Evolutionary conservation across 345 rosid species (phyloP), one percentile per base, ranked within the genome.

Genomic region (Bretschneidera sinensis): DNA sequence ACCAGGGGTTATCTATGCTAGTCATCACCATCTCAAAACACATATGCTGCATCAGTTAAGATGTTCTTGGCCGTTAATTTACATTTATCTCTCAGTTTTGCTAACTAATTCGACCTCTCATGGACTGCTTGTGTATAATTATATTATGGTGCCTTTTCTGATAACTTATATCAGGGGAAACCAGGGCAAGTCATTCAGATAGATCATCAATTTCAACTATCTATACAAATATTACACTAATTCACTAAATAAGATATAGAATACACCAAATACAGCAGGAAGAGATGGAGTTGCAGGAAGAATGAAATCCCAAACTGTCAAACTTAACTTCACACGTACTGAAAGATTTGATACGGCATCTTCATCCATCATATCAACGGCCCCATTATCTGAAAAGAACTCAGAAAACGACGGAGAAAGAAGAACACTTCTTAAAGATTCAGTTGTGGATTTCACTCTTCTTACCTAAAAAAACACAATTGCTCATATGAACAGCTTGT

Each of bases 231-330:
- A 39, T 5, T 11, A 39, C 4, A 11, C 16, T 39, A 39, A 1
- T n/a, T n/a, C n/a, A n/a, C n/a, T n/a, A n/a, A n/a, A n/a, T n/a
- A 68, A 55, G 45, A 61, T 53, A 24, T 35, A 80, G 90, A 90
- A 86, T 85, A 87, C 94, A 69, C 96, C 98, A 81, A 92, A 82
- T 64, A 92, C 97, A 62, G 98, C 87, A 57, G 97, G 97, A n/a
- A 89, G 88, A 53, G 98, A 89, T 23, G 98, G 97, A 63, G 96
- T 92, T 66, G 70, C 76, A 52, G 98, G 98, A 76, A 92, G 81
- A 63, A 70, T 56, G 71, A 87, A 89, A 64, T 89, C 97, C 98
- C 98, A 92, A 74, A 92, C 88, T 45, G 97, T 92, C 82, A 92
- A 76, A 71, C 76, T 77, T 60, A 92, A 65, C 81, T 85, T 89